These are phyloP conservation scores for Didymellaceae sp. DNA, from an alignment of 2,329 filamentous ascomycete species.

Conservation along the genomic window DNA sequence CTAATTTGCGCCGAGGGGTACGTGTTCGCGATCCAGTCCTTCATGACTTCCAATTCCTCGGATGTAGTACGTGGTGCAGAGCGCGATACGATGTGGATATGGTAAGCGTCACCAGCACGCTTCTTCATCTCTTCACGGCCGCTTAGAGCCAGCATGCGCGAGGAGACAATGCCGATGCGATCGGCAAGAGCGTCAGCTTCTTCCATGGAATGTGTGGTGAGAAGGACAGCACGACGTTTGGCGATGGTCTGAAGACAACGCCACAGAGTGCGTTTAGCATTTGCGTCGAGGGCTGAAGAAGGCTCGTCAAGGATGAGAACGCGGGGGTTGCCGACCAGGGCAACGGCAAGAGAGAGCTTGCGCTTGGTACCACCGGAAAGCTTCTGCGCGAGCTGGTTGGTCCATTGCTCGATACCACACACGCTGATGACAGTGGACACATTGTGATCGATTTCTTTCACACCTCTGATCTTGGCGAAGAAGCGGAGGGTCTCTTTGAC, in stretches of 20 bases:
- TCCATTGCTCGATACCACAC: constrained; percentile 75
- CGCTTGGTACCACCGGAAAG: constrained; percentile 89
- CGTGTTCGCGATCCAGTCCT: constrained; percentile 65
- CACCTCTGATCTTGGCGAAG: constrained; percentile 82
- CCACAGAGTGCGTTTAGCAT: constrained; percentile 87
- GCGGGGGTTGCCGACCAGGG: constrained; percentile 86
- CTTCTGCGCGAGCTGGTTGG: constrained; percentile 74
- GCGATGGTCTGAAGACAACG: constrained; percentile 84
- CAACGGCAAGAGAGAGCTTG: constrained; percentile 87
- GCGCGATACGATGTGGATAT: constrained; percentile 74
- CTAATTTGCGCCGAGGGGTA: constrained; percentile 65
- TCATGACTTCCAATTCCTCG: constrained; percentile 68
- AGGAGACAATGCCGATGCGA: constrained; percentile 82
- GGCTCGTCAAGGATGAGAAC: constrained; percentile 92
- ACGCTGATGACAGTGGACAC: constrained; percentile 76
- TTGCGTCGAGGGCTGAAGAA: constrained; percentile 81
- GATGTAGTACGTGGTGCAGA: constrained; percentile 74
- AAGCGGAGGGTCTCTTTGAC: constrained; percentile 83
- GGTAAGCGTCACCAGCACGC: constrained; percentile 61
- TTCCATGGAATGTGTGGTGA: constrained; percentile 91
- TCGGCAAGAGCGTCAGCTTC: constrained; percentile 89
- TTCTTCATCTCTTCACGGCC: constrained; percentile 73
- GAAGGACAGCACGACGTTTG: constrained; percentile 76
- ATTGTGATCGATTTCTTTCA: constrained; percentile 76
- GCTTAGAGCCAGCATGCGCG: constrained; percentile 83